Percentiles rank a stretch among this genome's conserved stretches.
Evolutionary conservation across 2,329 filamentous ascomycete genomes (phyloP).

Genomic region (Monosporascus sp.): DNA sequence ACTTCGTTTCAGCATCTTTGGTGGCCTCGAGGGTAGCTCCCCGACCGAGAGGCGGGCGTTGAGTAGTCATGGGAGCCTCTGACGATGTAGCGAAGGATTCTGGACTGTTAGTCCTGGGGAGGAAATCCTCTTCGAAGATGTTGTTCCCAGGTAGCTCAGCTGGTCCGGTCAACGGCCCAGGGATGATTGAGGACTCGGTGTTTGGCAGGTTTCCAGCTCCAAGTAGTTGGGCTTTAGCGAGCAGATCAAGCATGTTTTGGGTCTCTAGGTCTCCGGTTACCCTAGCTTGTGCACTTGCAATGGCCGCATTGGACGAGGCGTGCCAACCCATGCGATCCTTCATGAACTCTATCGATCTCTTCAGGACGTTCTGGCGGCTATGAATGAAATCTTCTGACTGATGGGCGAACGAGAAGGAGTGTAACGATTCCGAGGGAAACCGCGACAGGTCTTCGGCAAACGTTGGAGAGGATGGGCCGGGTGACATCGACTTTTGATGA

Average conservation of each 20-base stretch:
- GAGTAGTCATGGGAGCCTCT: conserved; percentile 26
- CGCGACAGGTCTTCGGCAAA: conserved; percentile 85
- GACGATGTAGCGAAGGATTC: conserved; percentile 36
- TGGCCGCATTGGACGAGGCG: conserved; percentile 61
- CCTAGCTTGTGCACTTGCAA: conserved; percentile 79
- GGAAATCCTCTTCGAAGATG: conserved; percentile 79
- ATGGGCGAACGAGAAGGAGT: conserved; percentile 97
- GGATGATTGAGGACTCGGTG: conserved; percentile 33
- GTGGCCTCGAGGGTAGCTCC: not conserved
- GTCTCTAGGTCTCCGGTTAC: conserved; percentile 78
- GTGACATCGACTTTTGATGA: conserved; percentile 47
- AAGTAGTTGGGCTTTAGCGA: conserved; percentile 75
- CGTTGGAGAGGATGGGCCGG: conserved; percentile 66
- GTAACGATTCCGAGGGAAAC: conserved; percentile 91
- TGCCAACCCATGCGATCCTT: conserved; percentile 84
- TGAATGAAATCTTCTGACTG: conserved; percentile 90
- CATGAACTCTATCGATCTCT: conserved; percentile 95
- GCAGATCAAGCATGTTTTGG: conserved; percentile 83
- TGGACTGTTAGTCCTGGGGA: conserved; percentile 46
- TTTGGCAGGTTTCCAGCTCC: conserved; percentile 58
- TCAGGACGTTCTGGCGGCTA: conserved; percentile 86
- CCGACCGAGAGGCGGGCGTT: not conserved
- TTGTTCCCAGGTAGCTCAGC: conserved; percentile 68
- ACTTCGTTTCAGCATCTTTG: conserved; percentile 5
- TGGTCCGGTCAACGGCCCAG: conserved; percentile 74